Conservation (phyloP, 768 basidiomycete genomes). For the Suillus ampliporus region DNA sequence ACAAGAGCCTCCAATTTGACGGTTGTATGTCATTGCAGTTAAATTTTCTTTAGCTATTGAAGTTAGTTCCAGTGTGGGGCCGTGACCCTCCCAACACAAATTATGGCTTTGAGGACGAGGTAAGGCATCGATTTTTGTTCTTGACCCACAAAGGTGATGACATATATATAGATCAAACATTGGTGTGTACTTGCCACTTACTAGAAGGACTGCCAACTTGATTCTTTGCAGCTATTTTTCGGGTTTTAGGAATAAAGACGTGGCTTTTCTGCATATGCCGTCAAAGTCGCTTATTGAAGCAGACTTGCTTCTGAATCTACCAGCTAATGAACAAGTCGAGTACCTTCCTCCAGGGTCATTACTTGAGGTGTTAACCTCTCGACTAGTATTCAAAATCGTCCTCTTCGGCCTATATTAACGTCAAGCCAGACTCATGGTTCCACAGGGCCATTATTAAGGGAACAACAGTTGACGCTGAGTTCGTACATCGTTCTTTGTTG, state of each 20-base stretch:
- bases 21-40: conserved; percentile 53
- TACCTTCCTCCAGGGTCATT: not conserved
- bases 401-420: conserved; percentile 32
- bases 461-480: conserved; percentile 35
- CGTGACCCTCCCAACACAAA: conserved; percentile 62
- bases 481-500: conserved; percentile 7
- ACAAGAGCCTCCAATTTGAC: conserved; percentile 60
- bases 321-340: conserved; percentile 72
- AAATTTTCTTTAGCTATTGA: not conserved
- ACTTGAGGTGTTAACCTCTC: not conserved
- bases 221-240: conserved; percentile 61
- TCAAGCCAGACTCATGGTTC: conserved; percentile 38
- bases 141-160: not conserved
- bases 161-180: conserved; percentile 49
- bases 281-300: conserved; percentile 80
- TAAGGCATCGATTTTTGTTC: conserved; percentile 25
- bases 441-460: conserved; percentile 30
- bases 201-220: not conserved
- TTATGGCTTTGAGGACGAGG: conserved; percentile 83
- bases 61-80: conserved; percentile 54
- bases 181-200: conserved; percentile 40
- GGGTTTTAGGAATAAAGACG: conserved; percentile 76
- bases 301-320: conserved; percentile 85
- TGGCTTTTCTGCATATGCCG: conserved; percentile 78
- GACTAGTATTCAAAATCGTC: conserved; percentile 45